These are phyloP conservation scores for Rubia balearica DNA, from an alignment of 305 asterid genomes.

Conservation along the genomic window DNA sequence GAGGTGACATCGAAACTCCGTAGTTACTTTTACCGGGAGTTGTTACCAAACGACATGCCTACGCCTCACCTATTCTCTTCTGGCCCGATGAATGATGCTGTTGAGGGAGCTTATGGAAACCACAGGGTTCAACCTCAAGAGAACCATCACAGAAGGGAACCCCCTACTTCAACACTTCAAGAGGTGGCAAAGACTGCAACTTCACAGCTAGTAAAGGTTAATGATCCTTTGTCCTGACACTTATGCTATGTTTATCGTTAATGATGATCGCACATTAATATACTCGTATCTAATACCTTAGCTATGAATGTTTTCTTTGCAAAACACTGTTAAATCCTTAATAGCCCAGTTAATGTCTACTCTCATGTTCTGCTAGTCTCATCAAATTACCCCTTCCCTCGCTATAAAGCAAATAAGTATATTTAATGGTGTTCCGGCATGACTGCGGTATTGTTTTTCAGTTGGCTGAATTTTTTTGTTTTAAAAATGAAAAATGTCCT, in stretches of 20 bases:
- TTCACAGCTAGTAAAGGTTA: conserved; percentile 24
- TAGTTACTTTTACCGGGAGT: conserved; percentile 23
- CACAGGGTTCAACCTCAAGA: conserved; percentile 24
- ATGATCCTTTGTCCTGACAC: neutral
- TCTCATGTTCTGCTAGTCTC: neutral
- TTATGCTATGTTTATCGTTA: neutral
- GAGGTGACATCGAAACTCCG: conserved; percentile 41
- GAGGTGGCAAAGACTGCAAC: conserved; percentile 16
- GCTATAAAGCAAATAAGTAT: neutral
- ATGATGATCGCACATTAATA: neutral
- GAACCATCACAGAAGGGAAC: conserved; percentile 20
- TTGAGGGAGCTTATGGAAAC: conserved; percentile 20
- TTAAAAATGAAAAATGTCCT: neutral
- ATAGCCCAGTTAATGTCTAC: neutral
- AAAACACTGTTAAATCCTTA: neutral
- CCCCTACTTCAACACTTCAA: conserved; percentile 20
- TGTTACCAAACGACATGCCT: conserved; percentile 25
- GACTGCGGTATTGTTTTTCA: neutral
- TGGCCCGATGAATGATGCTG: conserved; percentile 21
- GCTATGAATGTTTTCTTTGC: neutral
- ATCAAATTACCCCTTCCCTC: neutral
- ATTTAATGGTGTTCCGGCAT: neutral
- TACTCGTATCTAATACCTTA: neutral
- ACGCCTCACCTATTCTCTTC: conserved; percentile 20
- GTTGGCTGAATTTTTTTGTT: neutral